phyloP scores from a whole-genome alignment of 768 basidiomycete genomes.

The Boletus fagicola region DNA sequence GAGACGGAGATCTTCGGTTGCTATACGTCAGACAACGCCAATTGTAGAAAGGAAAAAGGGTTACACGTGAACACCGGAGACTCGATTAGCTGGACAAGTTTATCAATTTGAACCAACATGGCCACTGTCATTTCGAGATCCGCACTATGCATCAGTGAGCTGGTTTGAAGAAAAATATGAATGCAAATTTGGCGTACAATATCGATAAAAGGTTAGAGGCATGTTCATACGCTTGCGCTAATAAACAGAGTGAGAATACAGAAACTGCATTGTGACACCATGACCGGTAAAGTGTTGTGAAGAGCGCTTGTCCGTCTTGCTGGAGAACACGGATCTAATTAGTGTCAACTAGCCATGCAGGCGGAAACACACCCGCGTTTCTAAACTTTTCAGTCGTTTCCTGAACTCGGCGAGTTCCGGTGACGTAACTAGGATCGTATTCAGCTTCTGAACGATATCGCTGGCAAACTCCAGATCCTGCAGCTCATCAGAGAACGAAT shows the following conservation, averaged over 20 bases:
- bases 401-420: slow-evolving; percentile 95
- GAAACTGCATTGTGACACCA: slow-evolving; percentile 99
- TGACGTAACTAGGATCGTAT: slow-evolving; percentile 93
- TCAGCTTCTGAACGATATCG: slow-evolving; percentile 96
- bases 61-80: slow-evolving; percentile 97
- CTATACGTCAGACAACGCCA: not conserved
- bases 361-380: slow-evolving; percentile 68
- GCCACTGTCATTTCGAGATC: slow-evolving; percentile 96
- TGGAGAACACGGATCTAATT: slow-evolving; percentile 21
- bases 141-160: slow-evolving; percentile 52
- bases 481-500: not conserved
- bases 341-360: not conserved
- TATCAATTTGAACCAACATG: slow-evolving; percentile 94
- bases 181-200: slow-evolving; percentile 56
- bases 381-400: slow-evolving; percentile 86
- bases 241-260: slow-evolving; percentile 91
- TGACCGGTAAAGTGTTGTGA: slow-evolving; percentile 90
- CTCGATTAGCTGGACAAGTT: slow-evolving; percentile 96
- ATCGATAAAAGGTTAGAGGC: slow-evolving; percentile 94
- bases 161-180: not conserved
- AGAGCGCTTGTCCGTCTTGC: slow-evolving; percentile 96
- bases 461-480: slow-evolving; percentile 98
- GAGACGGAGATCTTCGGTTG: slow-evolving; percentile 66
- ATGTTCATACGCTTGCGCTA: slow-evolving; percentile 98
- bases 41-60: slow-evolving; percentile 19